Evolutionary conservation across 768 basidiomycete genomes (phyloP), one percentile per base, ranked within the genome.

Genomic region (Neoboletus subvelutipes): DNA sequence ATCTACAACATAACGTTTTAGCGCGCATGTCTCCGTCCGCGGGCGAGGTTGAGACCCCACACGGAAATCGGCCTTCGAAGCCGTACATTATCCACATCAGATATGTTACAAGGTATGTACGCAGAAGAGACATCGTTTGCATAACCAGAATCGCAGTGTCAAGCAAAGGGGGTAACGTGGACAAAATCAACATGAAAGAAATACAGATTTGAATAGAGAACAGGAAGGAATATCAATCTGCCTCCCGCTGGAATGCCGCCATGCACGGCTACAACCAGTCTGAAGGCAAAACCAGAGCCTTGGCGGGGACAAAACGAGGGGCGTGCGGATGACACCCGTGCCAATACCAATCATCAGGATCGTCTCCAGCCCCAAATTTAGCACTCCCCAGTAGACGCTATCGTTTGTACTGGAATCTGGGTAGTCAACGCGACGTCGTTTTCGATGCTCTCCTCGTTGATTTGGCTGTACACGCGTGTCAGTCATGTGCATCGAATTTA

Each of bases 371-470:
- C 26, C n/a, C 2, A 3, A 22, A n/a, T 5, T 41, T 11, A 57
- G 13, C 28, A 41, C 15, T 7, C 10, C 45, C 2, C 6, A 18
- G 39, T 28, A 13, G 39, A 29, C 4, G 20, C 9, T 4, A 13
- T 17, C 54, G 7, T 29, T 8, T 46, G 54, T n/a, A 47, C 10
- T 2, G 42, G 57, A 46, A 66, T 36, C 0, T 59, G 57, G 4
- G 57, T 55, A 24, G 47, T 60, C 28, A 65, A 31, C 1, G 55
- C 55, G 4, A 51, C 11, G 0, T 28, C 45, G 24, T 45, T 26
- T 18, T 41, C 45, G 33, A 5, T 0, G 20, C 24, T 13, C 13
- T 59, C 57, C 4, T 60, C 51, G 4, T 28, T 22, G 5, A 2
- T 1, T 45, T 24, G 18, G 43, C 52, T 54, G 33, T 47, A 43